Conservation (phyloP, 495 filamentous ascomycete genomes). For the Polyplosphaeria fusca region DNA sequence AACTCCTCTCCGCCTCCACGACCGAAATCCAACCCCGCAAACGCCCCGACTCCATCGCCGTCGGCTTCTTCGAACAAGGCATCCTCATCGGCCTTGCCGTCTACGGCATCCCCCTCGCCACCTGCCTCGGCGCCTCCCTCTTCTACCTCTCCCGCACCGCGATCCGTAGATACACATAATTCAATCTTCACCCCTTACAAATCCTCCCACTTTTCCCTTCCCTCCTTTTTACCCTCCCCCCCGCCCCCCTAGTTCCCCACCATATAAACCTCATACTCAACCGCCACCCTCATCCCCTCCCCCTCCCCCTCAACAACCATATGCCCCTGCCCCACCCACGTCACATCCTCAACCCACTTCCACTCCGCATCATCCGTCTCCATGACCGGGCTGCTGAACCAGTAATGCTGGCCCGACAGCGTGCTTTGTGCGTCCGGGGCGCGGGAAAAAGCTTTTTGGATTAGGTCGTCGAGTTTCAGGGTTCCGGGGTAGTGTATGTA, state of each 20-base stretch:
- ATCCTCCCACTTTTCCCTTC: too few relatives aligned
- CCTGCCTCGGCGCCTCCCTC: conserved; percentile 8
- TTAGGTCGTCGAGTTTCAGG: not conserved
- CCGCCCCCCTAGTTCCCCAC: not conserved
- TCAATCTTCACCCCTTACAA: too few relatives aligned
- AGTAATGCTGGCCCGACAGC: not conserved
- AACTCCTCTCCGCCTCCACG: conserved; percentile 36
- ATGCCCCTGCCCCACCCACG: not conserved
- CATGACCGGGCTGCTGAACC: not conserved
- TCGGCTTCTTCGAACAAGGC: conserved; percentile 56
- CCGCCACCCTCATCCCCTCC: not conserved
- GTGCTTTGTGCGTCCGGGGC: not conserved
- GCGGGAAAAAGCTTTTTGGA: not conserved
- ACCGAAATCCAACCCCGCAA: conserved; percentile 44
- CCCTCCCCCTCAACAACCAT: not conserved
- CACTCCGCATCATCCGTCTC: not conserved
- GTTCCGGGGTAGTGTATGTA: not conserved
- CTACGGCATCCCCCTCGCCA: conserved; percentile 17
- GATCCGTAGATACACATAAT: not conserved
- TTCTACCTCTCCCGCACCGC: not conserved
- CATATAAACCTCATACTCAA: not conserved
- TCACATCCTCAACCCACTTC: not conserved
- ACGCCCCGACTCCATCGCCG: conserved; percentile 39
- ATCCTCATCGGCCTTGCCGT: conserved; percentile 44
- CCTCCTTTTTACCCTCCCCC: not conserved